These are phyloP conservation scores for Blastobotrys parvus DNA, from an alignment of 805 yeast species.

Conservation along the genomic window DNA sequence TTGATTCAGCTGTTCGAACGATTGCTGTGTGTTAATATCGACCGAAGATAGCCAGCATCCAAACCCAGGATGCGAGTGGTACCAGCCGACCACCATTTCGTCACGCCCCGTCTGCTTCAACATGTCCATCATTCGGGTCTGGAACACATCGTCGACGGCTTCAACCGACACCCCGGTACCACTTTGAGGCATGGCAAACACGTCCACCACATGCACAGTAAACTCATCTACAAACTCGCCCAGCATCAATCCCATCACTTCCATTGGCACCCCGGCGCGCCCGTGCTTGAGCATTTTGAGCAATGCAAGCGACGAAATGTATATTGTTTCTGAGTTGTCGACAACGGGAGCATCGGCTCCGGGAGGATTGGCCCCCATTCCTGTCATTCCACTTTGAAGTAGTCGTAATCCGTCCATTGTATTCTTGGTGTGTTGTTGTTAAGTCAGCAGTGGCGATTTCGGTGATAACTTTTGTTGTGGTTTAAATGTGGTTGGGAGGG, in stretches of 20 bases:
- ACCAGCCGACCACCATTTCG: conserved; percentile 99
- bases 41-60: conserved; percentile 99
- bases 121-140: conserved; percentile 99
- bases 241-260: conserved; percentile 94
- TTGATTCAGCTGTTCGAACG: conserved; percentile 90
- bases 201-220: conserved; percentile 95
- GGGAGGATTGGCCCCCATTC: conserved; percentile 15
- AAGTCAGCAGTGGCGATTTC: too few species aligned
- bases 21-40: conserved; percentile 95
- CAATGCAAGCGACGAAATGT: conserved; percentile 89
- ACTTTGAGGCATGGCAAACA: conserved; percentile 98
- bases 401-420: conserved; percentile 27
- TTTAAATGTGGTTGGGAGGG: too few species aligned
- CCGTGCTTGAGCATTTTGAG: conserved; percentile 97
- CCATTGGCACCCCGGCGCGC: conserved; percentile 67
- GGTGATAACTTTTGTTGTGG: too few species aligned
- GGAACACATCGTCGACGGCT: conserved; percentile 98
- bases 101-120: conserved; percentile 97
- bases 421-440: background rate
- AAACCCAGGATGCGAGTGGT: conserved; percentile 98
- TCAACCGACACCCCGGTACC: conserved; percentile 96
- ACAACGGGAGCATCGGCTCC: conserved; percentile 66
- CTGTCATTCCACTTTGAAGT: conserved; percentile 27
- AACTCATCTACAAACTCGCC: conserved; percentile 97
- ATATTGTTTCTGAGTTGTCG: conserved; percentile 93